Percentiles rank a stretch among this genome's conserved stretches.
phyloP scores from a whole-genome alignment of 2,329 filamentous ascomycete species.

The Colletotrichum scovillei region DNA sequence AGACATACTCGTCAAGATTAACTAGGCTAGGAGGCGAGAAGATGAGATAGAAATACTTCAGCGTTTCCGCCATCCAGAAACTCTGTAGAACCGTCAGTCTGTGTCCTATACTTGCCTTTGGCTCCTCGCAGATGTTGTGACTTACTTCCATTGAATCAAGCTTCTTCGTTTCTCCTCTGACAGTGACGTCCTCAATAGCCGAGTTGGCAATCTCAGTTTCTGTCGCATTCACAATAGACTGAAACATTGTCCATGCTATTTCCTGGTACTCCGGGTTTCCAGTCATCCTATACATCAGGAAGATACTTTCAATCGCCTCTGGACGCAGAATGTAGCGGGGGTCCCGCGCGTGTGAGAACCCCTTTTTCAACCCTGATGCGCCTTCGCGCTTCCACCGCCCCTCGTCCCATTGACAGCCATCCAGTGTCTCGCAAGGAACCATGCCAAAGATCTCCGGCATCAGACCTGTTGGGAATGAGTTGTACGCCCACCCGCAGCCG shows the following conservation, averaged over 20 bases:
- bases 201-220: conserved; percentile 60
- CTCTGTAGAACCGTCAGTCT: conserved; percentile 56
- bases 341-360: conserved; percentile 71
- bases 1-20: conserved; percentile 75
- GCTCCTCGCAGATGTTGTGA: conserved; percentile 33
- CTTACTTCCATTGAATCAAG: conserved; percentile 53
- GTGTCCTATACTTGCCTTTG: neutral
- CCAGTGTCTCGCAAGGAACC: conserved; percentile 48
- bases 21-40: conserved; percentile 73
- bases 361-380: conserved; percentile 52
- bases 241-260: conserved; percentile 65
- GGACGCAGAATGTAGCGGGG: conserved; percentile 63
- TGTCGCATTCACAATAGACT: conserved; percentile 57
- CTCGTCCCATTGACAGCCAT: conserved; percentile 61
- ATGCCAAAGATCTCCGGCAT: conserved; percentile 64
- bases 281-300: conserved; percentile 65
- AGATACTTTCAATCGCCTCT: conserved; percentile 64
- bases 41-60: conserved; percentile 81
- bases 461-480: conserved; percentile 58
- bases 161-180: conserved; percentile 50
- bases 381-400: conserved; percentile 38
- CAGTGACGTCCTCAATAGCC: conserved; percentile 62
- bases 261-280: conserved; percentile 60
- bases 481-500: conserved; percentile 64
- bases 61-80: conserved; percentile 79